phyloP scores from a whole-genome alignment of 2,329 filamentous ascomycete species.

The Colletotrichum aenigma region DNA sequence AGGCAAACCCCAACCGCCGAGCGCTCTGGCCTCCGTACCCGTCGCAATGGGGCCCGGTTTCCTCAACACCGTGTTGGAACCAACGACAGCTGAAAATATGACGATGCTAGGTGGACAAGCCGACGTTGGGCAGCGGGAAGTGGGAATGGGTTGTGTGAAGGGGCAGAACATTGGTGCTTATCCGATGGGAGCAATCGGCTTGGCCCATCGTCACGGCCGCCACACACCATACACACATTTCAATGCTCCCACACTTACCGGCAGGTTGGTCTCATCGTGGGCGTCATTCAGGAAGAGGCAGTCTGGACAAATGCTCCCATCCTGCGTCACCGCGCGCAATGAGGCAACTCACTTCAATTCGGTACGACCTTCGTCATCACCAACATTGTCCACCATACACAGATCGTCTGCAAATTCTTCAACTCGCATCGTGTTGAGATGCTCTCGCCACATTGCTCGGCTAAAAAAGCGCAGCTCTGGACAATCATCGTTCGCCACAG shows the following conservation, averaged over 20 bases:
- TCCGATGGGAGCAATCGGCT: background rate
- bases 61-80: background rate
- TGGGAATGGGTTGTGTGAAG: background rate
- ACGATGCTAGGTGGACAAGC: background rate
- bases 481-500: constrained; percentile 1
- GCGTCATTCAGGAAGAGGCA: background rate
- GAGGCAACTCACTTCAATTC: background rate
- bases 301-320: background rate
- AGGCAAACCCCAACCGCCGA: background rate
- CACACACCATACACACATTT: background rate
- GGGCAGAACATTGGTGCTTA: background rate
- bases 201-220: background rate
- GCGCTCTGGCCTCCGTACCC: background rate
- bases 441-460: constrained; percentile 7
- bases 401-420: background rate
- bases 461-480: background rate
- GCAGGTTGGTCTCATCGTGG: constrained; percentile 1
- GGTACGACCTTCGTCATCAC: background rate
- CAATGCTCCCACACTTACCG: background rate
- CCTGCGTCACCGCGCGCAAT: constrained; percentile 1
- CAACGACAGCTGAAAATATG: background rate
- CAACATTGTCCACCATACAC: background rate
- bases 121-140: background rate
- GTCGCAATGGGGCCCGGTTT: background rate
- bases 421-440: background rate